Evolutionary conservation across 495 filamentous ascomycete species (phyloP).

Genomic region (Amphirosellinia nigrospora): DNA sequence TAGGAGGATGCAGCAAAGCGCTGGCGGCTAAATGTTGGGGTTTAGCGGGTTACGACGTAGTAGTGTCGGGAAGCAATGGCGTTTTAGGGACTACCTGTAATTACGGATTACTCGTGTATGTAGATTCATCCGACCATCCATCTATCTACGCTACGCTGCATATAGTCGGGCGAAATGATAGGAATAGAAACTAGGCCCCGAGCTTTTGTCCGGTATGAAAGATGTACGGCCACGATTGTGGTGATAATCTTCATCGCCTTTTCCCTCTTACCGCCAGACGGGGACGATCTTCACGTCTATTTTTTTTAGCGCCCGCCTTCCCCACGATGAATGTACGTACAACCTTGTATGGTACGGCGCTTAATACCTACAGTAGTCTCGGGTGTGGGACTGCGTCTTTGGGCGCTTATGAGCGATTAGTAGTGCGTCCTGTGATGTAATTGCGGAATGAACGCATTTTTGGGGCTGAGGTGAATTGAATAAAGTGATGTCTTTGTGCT

Average conservation of each 20-base stretch:
- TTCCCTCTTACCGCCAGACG: neutral
- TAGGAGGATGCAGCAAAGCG: slow-evolving; percentile 58
- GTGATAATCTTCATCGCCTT: neutral
- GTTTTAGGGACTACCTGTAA: neutral
- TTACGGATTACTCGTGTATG: neutral
- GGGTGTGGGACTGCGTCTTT: neutral
- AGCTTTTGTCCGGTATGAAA: neutral
- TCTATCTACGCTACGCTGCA: neutral
- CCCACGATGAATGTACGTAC: neutral
- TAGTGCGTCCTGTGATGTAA: neutral
- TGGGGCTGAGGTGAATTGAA: neutral
- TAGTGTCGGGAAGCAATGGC: neutral
- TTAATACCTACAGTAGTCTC: slow-evolving; percentile 5
- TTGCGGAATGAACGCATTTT: neutral
- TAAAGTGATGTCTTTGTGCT: neutral
- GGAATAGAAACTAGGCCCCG: slow-evolving; percentile 6
- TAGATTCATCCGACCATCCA: neutral
- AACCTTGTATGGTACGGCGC: slow-evolving; percentile 12
- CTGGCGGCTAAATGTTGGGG: slow-evolving; percentile 22
- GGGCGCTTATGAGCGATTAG: slow-evolving; percentile 12
- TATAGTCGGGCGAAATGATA: neutral
- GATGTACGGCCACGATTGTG: neutral
- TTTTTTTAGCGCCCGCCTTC: slow-evolving; percentile 15
- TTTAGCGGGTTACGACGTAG: neutral
- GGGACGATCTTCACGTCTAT: neutral